Evolutionary conservation across 2,329 filamentous ascomycete species (phyloP).

Genomic region (Ophiostoma piceae): DNA sequence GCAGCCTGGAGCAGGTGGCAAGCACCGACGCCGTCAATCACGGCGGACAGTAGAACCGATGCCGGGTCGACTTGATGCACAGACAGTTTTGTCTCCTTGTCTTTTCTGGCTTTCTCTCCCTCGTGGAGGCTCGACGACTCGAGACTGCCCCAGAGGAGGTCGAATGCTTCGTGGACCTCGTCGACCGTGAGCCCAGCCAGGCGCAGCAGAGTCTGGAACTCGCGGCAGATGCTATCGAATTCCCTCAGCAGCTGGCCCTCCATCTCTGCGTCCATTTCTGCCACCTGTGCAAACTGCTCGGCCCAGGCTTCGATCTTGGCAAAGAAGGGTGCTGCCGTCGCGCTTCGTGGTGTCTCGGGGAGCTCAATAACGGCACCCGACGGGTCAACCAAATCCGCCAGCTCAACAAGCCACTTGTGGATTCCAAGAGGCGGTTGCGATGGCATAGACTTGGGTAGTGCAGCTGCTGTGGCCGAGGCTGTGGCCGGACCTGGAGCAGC

Average conservation of each 20-base stretch:
- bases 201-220: conserved; percentile 24
- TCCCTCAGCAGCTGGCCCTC: background rate
- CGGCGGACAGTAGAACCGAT: background rate
- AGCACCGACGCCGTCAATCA: conserved; percentile 20
- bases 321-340: conserved; percentile 18
- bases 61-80: background rate
- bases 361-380: background rate
- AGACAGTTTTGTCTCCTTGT: background rate
- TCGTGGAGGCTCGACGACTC: background rate
- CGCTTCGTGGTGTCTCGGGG: conserved; percentile 12
- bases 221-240: conserved; percentile 20
- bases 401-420: conserved; percentile 24
- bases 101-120: background rate
- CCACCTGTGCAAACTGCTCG: background rate
- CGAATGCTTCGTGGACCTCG: conserved; percentile 20
- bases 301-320: conserved; percentile 21
- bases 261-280: background rate
- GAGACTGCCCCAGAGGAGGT: conserved; percentile 17
- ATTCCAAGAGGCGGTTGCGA: conserved; percentile 17
- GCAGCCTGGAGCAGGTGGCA: conserved; percentile 21
- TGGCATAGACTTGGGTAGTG: background rate
- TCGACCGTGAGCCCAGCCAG: conserved; percentile 24
- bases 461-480: background rate
- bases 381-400: background rate
- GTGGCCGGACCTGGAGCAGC: background rate